Base-by-base conservation (phyloP, 2,329 filamentous ascomycete genomes). In the Arthrinium puccinioides region DNA sequence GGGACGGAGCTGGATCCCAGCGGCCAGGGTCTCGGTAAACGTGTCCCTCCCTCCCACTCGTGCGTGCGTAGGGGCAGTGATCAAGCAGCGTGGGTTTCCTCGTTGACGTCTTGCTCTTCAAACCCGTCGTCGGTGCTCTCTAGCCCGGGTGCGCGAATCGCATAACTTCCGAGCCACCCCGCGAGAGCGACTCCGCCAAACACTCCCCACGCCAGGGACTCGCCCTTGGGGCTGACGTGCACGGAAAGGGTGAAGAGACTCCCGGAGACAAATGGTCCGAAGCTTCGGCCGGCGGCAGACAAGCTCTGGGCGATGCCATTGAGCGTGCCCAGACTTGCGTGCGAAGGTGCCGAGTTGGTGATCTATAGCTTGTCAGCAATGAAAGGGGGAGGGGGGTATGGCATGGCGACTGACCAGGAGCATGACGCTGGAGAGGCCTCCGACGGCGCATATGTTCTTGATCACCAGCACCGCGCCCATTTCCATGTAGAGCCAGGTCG, bases 291-390 rank as follows among this genome's bases (percentile, higher is more conserved):
- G 0, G 86, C 87, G 0, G 92, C 92, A 0, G 87, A 94, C 1
- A 98, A 76, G 0, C 88, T 95, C 60, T 98, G 92, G 0, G 92
- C 92, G 21, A 97, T 74, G 9, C 92, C 92, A 53, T 98, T 96
- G 19, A 98, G 71, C 0, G 87, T 88, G 4, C 92, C 92, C 0
- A 98, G 74, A 1, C 86, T 88, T 5, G 84, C 80, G 57, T 90
- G 77, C 7, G 89, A 87, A 0, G 88, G 86, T 0, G 88, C 87
- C 1, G 86, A 94, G 52, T 98, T 98, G 25, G 88, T 97, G 47
- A 98, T 89, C 85, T 90, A 44, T 11, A 19, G 5, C 18, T 48
- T 16, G 20, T 37, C 21, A 41, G 19, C 18, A 30, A 29, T 38
- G 28, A 42, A 38, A n/a, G n/a, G n/a, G n/a, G n/a, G n/a, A n/a